Evolutionary conservation across 2,329 filamentous ascomycete species (phyloP), one percentile per base, ranked within the genome.

Genomic region (Hortaea werneckii): DNA sequence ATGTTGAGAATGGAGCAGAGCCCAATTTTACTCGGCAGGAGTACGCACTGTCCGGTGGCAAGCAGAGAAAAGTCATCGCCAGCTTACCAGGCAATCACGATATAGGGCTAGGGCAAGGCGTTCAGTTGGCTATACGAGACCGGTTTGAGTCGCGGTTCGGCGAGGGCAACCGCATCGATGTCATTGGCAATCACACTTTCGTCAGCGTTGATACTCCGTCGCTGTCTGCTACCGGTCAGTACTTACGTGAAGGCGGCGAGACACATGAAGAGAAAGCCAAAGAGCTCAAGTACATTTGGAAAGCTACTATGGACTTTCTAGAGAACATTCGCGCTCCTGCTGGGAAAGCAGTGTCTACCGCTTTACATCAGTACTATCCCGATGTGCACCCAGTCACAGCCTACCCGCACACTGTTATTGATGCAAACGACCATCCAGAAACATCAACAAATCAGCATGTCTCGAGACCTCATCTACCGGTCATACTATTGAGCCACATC

Each of bases 1-100:
- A 44, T 35, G 42, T 57, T 11, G 50, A 53, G 38, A 63, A 62
- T 48, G 59, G 61, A 6, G 59, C 58, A 3, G 81, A 10, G 75
- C 78, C 29, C 87, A 80, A 77, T 75, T 35, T 35, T 9, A 77
- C 35, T 63, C 77, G 45, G 76, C 73, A 1, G 76, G 80, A 42
- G 61, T 60, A 71, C 38, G 67, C 68, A 5, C 71, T 80, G 0
- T 71, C 75, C 0, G 65, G 72, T 1, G 80, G 80, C 47, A 89
- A 85, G 67, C 82, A 84, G 5, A 77, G 85, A 47, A 87, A 83
- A 65, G 71, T 96, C 44, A 83, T 96, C 44, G 80, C 85, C 12
- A 90, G 84, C 59, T 62, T 98, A 47, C 92, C 92, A 0, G 92
- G 92, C 2, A 98, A 98, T 59, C 92, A 98, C 62, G 92, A 98